A percentile compares a stretch with the other conserved stretches of the same genome.
Evolutionary conservation across 2,329 filamentous ascomycete species (phyloP).

Genomic region (Massarina eburnea): DNA sequence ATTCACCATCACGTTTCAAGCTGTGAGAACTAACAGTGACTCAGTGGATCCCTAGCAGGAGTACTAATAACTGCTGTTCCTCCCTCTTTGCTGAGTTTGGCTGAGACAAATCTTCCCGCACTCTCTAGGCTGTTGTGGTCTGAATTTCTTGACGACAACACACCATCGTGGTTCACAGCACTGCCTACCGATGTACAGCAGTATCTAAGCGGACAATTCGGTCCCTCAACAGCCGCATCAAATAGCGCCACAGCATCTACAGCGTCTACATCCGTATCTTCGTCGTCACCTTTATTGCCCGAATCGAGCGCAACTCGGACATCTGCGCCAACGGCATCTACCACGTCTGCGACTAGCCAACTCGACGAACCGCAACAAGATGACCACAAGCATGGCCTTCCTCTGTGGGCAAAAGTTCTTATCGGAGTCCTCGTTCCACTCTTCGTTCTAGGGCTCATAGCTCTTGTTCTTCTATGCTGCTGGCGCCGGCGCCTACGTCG

Average conservation of each 20-base stretch:
- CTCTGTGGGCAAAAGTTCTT: conserved; percentile 12
- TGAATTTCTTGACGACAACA: conserved; percentile 15
- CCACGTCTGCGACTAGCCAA: background rate
- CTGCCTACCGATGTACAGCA: conserved; percentile 14
- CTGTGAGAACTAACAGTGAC: background rate
- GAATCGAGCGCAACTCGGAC: background rate
- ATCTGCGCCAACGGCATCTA: background rate
- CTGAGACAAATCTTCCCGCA: conserved; percentile 15
- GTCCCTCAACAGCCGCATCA: conserved; percentile 9
- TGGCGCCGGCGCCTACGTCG: conserved; percentile 4
- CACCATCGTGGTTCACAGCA: conserved; percentile 14
- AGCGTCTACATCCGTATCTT: background rate
- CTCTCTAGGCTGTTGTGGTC: conserved; percentile 15
- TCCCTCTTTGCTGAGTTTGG: conserved; percentile 10
- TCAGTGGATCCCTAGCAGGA: conserved; percentile 9
- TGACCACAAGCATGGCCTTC: conserved; percentile 5
- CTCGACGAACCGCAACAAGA: background rate
- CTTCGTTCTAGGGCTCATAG: conserved; percentile 56
- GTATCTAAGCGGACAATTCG: conserved; percentile 13
- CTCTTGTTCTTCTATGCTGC: conserved; percentile 6
- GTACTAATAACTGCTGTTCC: conserved; percentile 14
- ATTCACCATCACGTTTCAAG: background rate
- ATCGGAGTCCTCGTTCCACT: conserved; percentile 49
- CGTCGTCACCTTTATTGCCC: conserved; percentile 1
- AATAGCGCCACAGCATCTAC: conserved; percentile 2